Base-by-base conservation (phyloP, 2,329 filamentous ascomycete genomes). In the Botrytis fragariae region DNA sequence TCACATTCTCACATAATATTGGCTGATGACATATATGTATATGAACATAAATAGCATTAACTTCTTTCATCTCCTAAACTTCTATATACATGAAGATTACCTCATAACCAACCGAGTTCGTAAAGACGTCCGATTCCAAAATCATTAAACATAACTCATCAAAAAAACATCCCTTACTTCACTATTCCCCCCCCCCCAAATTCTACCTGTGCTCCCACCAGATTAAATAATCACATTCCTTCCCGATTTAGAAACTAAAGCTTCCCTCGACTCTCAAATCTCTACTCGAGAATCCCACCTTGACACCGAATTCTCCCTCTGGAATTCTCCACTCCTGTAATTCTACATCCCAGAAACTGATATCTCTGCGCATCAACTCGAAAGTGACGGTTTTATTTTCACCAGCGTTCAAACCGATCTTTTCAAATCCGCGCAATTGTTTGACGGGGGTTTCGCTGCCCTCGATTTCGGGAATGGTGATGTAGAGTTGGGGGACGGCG, bases 331-430 rank as follows among this genome's bases (percentile, higher is more conserved):
- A 98, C 84, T 97, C 90, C 85, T 97, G 94, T 29, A 83, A 81
- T 3, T 78, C 85, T 0, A 87, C 84, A 77, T 97, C 93, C 95
- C 95, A 98, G 84, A 93, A 95, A 81, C 91, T 93, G 72, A 98
- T 78, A 80, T 98, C 95, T 72, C 93, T 89, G 59, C 94, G 88
- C 25, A 90, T 95, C 73, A 98, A 83, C 16, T 89, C 86, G 0
- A 89, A 90, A 0, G 81, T 85, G 84, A 95, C 96, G 2, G 85
- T 87, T 4, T 84, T 86, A 70, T 86, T 89, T 83, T 89, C 82
- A n/a, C 93, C 93, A 0, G 93, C 86, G 0, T 87, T 85, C 74
- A 98, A 89, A 62, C 85, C 85, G 72, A 97, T 84, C 83, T 93
- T 94, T 68, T 84, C 92, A 79, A 98, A 98, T 72, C 91, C 91